A percentile compares a stretch with the other conserved stretches of the same genome.
Conservation (phyloP, 202 grass and related monocot species). For the Elaeis oleifera region DNA sequence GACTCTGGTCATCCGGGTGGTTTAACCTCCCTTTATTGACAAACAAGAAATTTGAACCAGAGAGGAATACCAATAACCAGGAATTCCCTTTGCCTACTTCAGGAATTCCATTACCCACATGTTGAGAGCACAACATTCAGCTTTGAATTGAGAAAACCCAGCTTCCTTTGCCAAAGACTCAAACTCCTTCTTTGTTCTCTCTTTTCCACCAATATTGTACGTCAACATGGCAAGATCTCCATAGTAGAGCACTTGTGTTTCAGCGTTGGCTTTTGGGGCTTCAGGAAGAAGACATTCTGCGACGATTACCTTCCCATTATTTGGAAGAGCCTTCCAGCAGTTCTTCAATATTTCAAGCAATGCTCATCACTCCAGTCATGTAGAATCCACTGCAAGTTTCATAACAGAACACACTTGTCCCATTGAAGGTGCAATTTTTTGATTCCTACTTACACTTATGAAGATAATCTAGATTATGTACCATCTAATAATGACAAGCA, state of each 20-base stretch:
- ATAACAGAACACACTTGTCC: too few relatives aligned
- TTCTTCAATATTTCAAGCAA: slow-evolving; percentile 32
- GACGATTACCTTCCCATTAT: slow-evolving; percentile 27
- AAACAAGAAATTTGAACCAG: too few relatives aligned
- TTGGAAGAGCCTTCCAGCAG: slow-evolving; percentile 18
- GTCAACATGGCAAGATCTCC: slow-evolving; percentile 21
- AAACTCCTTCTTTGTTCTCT: slow-evolving; percentile 29
- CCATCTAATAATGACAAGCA: too few relatives aligned
- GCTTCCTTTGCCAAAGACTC: slow-evolving; percentile 1
- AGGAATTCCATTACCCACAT: slow-evolving; percentile 25
- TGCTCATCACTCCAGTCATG: slow-evolving; percentile 23
- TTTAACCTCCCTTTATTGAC: too few relatives aligned
- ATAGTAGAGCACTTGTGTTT: not conserved
- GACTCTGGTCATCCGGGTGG: too few relatives aligned
- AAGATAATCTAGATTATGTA: too few relatives aligned
- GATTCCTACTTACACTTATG: too few relatives aligned
- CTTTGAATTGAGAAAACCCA: slow-evolving; percentile 13
- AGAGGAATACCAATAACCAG: too few relatives aligned
- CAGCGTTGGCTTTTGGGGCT: not conserved
- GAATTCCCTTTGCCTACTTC: slow-evolving; percentile 4
- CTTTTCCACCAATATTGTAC: slow-evolving; percentile 18
- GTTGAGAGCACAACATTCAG: slow-evolving; percentile 15
- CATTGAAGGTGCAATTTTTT: too few relatives aligned
- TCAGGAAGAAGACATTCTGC: slow-evolving; percentile 22
- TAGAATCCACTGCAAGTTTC: slow-evolving; percentile 23